Conservation (phyloP, 177 flowering plant genomes). For the Vitis hybrid region DNA sequence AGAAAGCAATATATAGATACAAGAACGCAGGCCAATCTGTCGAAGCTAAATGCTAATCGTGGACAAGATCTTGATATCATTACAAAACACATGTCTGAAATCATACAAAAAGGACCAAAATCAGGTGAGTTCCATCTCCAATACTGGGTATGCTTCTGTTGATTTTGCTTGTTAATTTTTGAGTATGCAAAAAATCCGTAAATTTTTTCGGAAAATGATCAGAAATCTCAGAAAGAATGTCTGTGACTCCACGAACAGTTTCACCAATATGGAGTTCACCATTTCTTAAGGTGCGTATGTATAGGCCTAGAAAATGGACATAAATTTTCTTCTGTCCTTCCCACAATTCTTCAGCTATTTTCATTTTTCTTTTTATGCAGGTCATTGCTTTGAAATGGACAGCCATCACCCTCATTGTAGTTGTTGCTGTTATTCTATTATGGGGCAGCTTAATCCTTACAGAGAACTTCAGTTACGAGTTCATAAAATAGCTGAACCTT, state of each 20-base stretch:
- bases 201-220: background rate
- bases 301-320: no score
- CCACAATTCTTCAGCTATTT: no score
- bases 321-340: no score
- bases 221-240: conserved; percentile 26
- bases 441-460: conserved; percentile 31
- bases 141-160: background rate
- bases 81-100: conserved; percentile 28
- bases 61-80: conserved; percentile 32
- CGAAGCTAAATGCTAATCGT: conserved; percentile 39
- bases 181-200: background rate
- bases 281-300: conserved; percentile 30
- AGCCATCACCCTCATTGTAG: conserved; percentile 28
- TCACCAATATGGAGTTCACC: conserved; percentile 44
- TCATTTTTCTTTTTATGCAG: conserved; percentile 19
- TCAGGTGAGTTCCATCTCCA: conserved; percentile 20
- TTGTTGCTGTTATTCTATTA: conserved; percentile 25
- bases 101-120: conserved; percentile 30
- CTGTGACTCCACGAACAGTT: conserved; percentile 7
- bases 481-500: background rate
- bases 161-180: background rate
- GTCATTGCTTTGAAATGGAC: conserved; percentile 57
- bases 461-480: conserved; percentile 9
- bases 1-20: conserved; percentile 51
- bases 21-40: conserved; percentile 53